These are phyloP conservation scores for Aspergillus aculeatinus DNA, from an alignment of 2,329 filamentous ascomycete genomes.

Conservation along the genomic window DNA sequence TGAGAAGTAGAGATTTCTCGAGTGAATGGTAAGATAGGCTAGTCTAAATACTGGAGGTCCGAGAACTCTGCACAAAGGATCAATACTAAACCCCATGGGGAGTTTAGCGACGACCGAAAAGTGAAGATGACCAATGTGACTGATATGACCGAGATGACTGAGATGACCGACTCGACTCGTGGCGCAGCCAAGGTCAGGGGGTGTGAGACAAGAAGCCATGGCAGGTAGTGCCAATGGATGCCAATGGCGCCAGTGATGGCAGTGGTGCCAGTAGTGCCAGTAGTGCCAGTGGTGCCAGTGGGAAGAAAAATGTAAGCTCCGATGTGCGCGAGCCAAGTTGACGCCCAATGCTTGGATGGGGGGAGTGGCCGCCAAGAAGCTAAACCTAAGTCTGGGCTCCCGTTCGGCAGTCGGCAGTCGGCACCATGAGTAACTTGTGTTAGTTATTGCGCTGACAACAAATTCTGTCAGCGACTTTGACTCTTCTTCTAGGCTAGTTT, in stretches of 20 bases:
- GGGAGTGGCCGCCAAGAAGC: neutral
- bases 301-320: neutral
- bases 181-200: neutral
- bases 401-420: neutral
- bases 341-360: neutral
- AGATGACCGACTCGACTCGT: neutral
- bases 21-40: neutral
- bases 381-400: neutral
- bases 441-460: neutral
- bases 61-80: neutral
- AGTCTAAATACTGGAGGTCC: no score
- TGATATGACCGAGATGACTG: neutral
- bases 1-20: no score
- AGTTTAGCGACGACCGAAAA: neutral
- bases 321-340: neutral
- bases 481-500: neutral
- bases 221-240: no score
- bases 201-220: no score
- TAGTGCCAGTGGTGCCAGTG: no score
- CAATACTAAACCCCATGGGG: no score
- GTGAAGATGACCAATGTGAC: neutral
- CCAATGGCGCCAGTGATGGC: no score
- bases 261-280: no score
- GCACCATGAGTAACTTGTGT: neutral
- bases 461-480: neutral